A percentile compares a stretch with the other conserved stretches of the same genome.
These are phyloP conservation scores for Aspergillus pseudotamarii DNA, from an alignment of 2,329 filamentous ascomycete species.

Conservation along the genomic window DNA sequence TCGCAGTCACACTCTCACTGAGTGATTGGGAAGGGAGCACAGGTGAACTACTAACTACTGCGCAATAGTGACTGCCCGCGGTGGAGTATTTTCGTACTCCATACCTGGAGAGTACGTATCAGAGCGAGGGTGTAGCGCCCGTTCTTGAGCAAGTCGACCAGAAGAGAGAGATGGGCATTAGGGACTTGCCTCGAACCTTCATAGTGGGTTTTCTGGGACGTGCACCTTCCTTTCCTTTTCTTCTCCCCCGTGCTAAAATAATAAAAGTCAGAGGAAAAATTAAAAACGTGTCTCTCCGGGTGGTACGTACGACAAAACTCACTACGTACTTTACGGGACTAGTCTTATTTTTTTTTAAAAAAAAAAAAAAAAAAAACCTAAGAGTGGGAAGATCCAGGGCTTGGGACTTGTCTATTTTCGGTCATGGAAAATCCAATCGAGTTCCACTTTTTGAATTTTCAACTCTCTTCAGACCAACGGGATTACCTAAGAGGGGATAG, in stretches of 20 bases:
- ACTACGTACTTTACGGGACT: neutral
- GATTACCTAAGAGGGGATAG: neutral
- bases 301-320: slow-evolving; percentile 4
- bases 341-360: too few relatives aligned
- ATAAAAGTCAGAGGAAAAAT: neutral
- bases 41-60: neutral
- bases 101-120: neutral
- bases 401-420: slow-evolving; percentile 8
- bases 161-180: neutral
- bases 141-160: neutral
- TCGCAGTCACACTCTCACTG: slow-evolving; percentile 13
- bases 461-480: neutral
- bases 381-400: neutral
- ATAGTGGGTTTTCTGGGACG: neutral
- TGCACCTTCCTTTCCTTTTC: neutral
- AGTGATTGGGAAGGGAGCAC: neutral
- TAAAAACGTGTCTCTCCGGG: slow-evolving; percentile 7
- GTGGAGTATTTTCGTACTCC: neutral
- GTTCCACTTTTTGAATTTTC: neutral
- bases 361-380: neutral
- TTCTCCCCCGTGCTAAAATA: slow-evolving; percentile 1
- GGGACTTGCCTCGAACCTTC: neutral
- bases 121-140: neutral
- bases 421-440: neutral
- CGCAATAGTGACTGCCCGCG: neutral